Evolutionary conservation across 306 rosid species (phyloP).

Genomic region (Spatholobus suberectus): DNA sequence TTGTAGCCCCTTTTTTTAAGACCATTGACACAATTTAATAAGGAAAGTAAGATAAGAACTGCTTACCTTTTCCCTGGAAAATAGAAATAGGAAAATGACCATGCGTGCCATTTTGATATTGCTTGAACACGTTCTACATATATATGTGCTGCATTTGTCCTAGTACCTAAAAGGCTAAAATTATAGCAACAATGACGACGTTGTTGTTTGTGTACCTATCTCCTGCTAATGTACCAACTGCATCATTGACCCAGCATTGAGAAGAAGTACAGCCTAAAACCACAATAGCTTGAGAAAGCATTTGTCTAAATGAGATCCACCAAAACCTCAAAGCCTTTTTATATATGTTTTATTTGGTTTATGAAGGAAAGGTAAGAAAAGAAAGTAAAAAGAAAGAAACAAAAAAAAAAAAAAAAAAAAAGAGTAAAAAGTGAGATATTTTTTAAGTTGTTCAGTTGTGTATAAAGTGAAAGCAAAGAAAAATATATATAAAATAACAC

Average conservation of each 20-base stretch:
- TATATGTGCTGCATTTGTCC: neutral
- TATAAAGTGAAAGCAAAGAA: too few species aligned
- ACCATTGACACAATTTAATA: neutral
- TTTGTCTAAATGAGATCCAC: neutral
- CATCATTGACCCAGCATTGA: neutral
- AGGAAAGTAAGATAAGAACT: neutral
- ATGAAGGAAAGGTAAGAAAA: too few species aligned
- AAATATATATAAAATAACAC: too few species aligned
- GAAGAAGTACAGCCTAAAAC: neutral
- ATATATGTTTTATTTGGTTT: too few species aligned
- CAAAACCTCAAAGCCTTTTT: neutral
- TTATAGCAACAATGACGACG: neutral
- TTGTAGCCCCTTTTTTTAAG: neutral
- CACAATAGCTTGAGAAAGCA: neutral
- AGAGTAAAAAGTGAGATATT: too few species aligned
- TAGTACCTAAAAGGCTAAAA: neutral
- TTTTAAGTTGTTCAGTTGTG: too few species aligned
- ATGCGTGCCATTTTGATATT: neutral
- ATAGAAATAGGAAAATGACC: neutral
- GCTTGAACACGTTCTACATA: neutral
- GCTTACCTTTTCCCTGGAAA: neutral
- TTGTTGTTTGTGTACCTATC: neutral
- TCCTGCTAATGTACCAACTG: neutral
- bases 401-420: too few species aligned
- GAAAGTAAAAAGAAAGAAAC: too few species aligned